A percentile compares a stretch with the other conserved stretches of the same genome.
phyloP scores from a whole-genome alignment of 805 yeast species.

The Candida sithepensis region DNA sequence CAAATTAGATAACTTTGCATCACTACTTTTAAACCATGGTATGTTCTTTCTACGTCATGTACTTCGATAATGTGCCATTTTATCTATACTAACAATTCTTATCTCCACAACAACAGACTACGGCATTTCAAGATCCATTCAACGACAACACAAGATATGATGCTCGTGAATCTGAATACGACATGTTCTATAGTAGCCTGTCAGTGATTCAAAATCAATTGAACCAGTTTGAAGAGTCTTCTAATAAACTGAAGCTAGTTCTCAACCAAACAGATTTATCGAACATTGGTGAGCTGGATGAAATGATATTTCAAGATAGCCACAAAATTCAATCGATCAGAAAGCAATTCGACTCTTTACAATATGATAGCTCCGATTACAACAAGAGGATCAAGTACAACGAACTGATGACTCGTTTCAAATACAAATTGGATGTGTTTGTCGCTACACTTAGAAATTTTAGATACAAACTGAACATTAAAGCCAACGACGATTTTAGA shows the following conservation, averaged over 20 bases:
- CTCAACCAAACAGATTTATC: background rate
- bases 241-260: background rate
- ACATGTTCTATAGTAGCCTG: background rate
- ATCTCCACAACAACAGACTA: background rate
- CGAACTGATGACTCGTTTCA: background rate
- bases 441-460: conserved; percentile 1
- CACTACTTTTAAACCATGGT: too few species aligned
- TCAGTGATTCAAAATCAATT: background rate
- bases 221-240: background rate
- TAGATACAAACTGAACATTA: background rate
- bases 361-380: background rate
- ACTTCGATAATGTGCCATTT: too few species aligned
- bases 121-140: conserved; percentile 1
- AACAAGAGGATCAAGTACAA: background rate
- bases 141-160: background rate
- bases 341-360: background rate
- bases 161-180: background rate
- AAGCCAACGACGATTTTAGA: background rate
- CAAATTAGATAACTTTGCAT: too few species aligned
- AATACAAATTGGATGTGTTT: conserved; percentile 1
- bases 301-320: background rate
- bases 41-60: background rate
- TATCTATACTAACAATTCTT: background rate
- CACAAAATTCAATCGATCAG: background rate
- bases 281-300: background rate